Evolutionary conservation across 2,329 filamentous ascomycete genomes (phyloP), one percentile per base, ranked within the genome.

Genomic region (Penicillium aurantiogriseum): DNA sequence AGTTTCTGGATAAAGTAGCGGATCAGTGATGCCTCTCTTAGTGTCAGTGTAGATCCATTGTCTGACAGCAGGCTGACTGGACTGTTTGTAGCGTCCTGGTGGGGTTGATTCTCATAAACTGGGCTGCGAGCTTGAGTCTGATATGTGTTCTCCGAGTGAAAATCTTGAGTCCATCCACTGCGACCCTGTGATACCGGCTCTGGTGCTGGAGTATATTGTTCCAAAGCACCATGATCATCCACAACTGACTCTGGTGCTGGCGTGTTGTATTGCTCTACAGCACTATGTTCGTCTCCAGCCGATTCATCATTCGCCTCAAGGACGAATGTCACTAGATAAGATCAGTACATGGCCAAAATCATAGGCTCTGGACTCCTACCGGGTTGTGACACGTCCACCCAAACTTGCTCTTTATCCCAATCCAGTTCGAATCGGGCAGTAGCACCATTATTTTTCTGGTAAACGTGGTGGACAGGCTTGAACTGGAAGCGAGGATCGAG

Each of bases 401-500:
- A 73, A 2, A 65, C 62, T 55, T 73, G 71, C 7, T 61, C 56
- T 4, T 65, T 49, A 61, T 69, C 68, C 71, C 71, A 74, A 8
- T 56, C 65, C 17, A 74, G 44, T 23, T 71, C 69, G 11, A 69
- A 73, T 23, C 64, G 66, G 3, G 67, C 62, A 8, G 67, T 56
- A 7, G 57, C 56, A 15, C 67, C 67, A 27, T 68, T 63, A 42
- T 59, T 63, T 25, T 72, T 72, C 45, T 73, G 71, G 56, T 71
- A 72, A 10, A 73, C 67, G 62, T 73, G 69, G 27, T 63, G 67
- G 11, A 73, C 71, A 15, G 65, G 57, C 50, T 69, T 71, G 58
- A 74, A 74, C 31, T 69, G 67, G 52, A 73, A 74, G 1, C 64
- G 70, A 15, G 71, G 70, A 53, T 72, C 70, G 4, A 73, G 64